Conservation (phyloP, 352 stramenopile genomes). For the Phytophthora boehmeriae region DNA sequence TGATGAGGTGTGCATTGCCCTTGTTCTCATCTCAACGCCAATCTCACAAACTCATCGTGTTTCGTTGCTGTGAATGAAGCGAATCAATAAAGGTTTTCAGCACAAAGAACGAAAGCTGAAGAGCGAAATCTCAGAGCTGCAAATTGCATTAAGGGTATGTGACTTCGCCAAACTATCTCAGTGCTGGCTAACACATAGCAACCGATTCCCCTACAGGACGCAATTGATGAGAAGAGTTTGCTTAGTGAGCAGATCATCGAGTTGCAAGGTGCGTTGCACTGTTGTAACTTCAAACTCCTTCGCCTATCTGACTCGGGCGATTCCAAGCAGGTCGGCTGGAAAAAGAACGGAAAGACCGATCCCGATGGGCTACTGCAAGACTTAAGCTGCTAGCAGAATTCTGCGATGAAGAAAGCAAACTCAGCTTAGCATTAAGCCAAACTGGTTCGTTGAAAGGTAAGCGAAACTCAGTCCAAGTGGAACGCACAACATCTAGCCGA, state of each 20-base stretch:
- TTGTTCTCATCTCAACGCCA: background rate
- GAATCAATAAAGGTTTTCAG: constrained; percentile 54
- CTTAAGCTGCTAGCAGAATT: constrained; percentile 81
- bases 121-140: constrained; percentile 60
- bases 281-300: background rate
- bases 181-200: background rate
- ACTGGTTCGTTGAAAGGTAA: constrained; percentile 7
- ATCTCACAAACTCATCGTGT: background rate
- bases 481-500: background rate
- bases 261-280: constrained; percentile 47
- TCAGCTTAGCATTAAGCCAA: constrained; percentile 40
- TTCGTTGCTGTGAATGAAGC: background rate
- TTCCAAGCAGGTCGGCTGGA: constrained; percentile 61
- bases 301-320: background rate
- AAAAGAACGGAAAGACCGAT: constrained; percentile 63
- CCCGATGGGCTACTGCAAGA: constrained; percentile 66
- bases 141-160: constrained; percentile 53
- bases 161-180: background rate
- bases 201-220: constrained; percentile 42
- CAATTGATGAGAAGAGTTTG: constrained; percentile 58
- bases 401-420: constrained; percentile 82
- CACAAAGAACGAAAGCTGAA: constrained; percentile 56
- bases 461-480: constrained; percentile 7
- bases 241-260: constrained; percentile 53
- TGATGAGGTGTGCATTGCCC: constrained; percentile 45